These are phyloP conservation scores for Botryotinia globosa DNA, from an alignment of 2,329 filamentous ascomycete genomes.

Conservation along the genomic window DNA sequence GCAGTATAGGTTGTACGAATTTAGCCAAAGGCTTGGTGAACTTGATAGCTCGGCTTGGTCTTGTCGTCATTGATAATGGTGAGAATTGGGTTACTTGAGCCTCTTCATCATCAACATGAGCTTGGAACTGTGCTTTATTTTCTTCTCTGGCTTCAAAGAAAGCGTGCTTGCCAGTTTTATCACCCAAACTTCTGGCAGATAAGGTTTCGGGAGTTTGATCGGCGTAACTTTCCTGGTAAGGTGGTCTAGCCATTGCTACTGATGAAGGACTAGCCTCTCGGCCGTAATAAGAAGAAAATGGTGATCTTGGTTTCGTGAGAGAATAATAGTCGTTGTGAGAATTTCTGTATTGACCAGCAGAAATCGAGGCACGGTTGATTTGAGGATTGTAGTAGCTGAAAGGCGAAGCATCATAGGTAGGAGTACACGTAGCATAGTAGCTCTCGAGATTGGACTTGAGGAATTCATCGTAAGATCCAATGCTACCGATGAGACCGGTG, in stretches of 20 bases:
- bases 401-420: not conserved
- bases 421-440: not conserved
- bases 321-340: not conserved
- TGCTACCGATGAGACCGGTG: too few relatives aligned
- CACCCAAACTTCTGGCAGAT: constrained; percentile 28
- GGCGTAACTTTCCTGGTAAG: not conserved
- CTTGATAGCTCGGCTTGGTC: not conserved
- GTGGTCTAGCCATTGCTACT: constrained; percentile 37
- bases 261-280: constrained; percentile 41
- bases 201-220: not conserved
- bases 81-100: not conserved
- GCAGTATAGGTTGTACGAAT: not conserved
- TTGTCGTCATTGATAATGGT: not conserved
- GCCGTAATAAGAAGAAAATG: not conserved
- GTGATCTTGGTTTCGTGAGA: not conserved
- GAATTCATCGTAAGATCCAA: not conserved
- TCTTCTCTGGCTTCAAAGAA: constrained; percentile 38
- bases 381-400: not conserved
- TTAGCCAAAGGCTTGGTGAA: not conserved
- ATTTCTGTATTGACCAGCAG: not conserved
- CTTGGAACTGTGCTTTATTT: constrained; percentile 31
- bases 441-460: not conserved
- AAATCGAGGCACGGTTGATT: not conserved
- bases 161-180: constrained; percentile 35
- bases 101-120: constrained; percentile 7